phyloP scores from a whole-genome alignment of 805 yeast species.

The Zygosaccharomyces kombuchaensis region DNA sequence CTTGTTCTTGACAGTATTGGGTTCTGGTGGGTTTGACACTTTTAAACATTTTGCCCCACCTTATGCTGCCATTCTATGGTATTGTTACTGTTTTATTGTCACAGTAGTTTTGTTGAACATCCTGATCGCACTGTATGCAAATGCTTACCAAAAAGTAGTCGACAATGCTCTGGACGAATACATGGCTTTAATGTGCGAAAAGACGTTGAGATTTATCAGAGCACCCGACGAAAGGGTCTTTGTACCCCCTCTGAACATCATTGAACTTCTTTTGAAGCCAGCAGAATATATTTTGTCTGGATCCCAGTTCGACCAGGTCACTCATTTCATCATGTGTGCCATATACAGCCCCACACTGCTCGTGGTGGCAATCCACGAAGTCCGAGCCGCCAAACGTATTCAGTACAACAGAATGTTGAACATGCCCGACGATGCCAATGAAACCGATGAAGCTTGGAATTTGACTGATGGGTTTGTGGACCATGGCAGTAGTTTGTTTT shows the following conservation, averaged over 20 bases:
- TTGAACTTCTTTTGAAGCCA: conserved; percentile 55
- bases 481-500: conserved; percentile 31
- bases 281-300: conserved; percentile 37
- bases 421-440: conserved; percentile 74
- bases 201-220: conserved; percentile 75
- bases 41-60: conserved; percentile 77
- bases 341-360: conserved; percentile 65
- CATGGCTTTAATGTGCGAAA: conserved; percentile 77
- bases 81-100: conserved; percentile 70
- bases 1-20: conserved; percentile 67
- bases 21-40: conserved; percentile 67
- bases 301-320: conserved; percentile 37
- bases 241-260: conserved; percentile 78
- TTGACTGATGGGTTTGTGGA: conserved; percentile 66
- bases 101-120: conserved; percentile 74
- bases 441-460: conserved; percentile 75
- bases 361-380: conserved; percentile 60
- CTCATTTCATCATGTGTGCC: conserved; percentile 55
- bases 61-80: conserved; percentile 75
- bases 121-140: conserved; percentile 77
- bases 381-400: conserved; percentile 62
- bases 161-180: conserved; percentile 83
- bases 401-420: conserved; percentile 62
- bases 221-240: conserved; percentile 85
- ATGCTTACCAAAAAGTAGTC: conserved; percentile 75